These are phyloP conservation scores for Solanum sejunctum DNA, from an alignment of 257 asterid species.

Conservation along the genomic window DNA sequence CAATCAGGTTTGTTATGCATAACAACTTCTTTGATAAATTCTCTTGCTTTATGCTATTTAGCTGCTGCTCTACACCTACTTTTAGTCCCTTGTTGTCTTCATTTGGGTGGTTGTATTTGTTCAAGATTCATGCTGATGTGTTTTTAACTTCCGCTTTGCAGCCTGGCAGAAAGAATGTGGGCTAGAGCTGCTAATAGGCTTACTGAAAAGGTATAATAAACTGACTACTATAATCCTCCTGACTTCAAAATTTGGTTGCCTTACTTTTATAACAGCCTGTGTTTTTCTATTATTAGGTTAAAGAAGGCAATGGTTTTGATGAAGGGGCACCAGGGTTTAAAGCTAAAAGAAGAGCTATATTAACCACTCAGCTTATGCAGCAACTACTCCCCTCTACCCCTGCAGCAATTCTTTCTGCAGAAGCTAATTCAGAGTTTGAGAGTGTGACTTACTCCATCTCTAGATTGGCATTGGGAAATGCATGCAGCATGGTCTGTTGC, in stretches of 20 bases:
- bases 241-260: neutral
- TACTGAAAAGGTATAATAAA: conserved; percentile 43
- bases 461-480: conserved; percentile 7
- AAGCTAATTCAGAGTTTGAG: conserved; percentile 2
- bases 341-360: conserved; percentile 2
- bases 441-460: conserved; percentile 6
- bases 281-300: neutral
- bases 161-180: conserved; percentile 63
- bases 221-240: neutral
- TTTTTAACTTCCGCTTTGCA: conserved; percentile 23
- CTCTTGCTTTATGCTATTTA: neutral
- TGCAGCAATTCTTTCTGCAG: conserved; percentile 2
- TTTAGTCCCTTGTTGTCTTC: neutral
- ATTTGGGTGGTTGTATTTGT: neutral
- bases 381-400: conserved; percentile 9
- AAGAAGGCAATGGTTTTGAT: neutral
- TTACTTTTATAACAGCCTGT: conserved; percentile 32
- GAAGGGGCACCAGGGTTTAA: neutral
- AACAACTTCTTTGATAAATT: neutral
- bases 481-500: conserved; percentile 6
- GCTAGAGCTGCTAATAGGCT: conserved; percentile 42
- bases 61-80: neutral
- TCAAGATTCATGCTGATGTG: conserved; percentile 4
- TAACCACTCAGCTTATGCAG: conserved; percentile 14
- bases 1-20: conserved; percentile 32